Evolutionary conservation across 1,284 basidiomycete species (phyloP).

Genomic region (Cutaneotrichosporon cavernicola): DNA sequence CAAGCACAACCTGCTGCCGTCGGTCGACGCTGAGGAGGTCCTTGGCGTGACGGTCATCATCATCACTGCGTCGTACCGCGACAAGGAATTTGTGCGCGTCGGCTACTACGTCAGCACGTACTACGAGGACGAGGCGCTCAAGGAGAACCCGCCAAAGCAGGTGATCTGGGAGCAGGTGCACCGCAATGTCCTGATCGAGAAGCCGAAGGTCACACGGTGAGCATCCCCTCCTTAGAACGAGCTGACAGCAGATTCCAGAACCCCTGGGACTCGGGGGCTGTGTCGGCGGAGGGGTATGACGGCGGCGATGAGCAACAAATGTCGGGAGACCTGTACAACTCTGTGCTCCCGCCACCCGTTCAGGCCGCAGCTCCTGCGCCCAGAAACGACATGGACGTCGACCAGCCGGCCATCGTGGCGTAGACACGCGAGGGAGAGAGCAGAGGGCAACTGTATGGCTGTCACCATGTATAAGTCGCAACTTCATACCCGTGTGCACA

Average conservation of each 20-base stretch:
- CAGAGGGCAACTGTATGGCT: conserved; percentile 10
- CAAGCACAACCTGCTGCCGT: conserved; percentile 74
- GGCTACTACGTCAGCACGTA: conserved; percentile 99
- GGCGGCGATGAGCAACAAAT: conserved; percentile 17
- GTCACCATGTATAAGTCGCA: conserved; percentile 8
- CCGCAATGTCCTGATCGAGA: conserved; percentile 80
- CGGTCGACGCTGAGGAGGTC: conserved; percentile 60
- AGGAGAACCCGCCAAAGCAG: conserved; percentile 65
- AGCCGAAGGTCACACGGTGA: conserved; percentile 87
- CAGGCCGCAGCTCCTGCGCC: conserved; percentile 32
- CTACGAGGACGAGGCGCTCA: conserved; percentile 91
- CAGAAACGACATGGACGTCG: conserved; percentile 39
- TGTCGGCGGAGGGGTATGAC: conserved; percentile 8
- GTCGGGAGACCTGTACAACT: conserved; percentile 25
- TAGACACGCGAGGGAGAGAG: conserved; percentile 2
- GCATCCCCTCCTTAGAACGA: not conserved
- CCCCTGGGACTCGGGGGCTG: conserved; percentile 40
- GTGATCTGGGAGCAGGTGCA: conserved; percentile 76
- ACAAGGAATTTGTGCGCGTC: conserved; percentile 97
- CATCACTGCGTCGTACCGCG: conserved; percentile 82
- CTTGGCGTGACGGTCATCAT: conserved; percentile 85
- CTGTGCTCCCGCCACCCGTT: conserved; percentile 46
- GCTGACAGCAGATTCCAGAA: conserved; percentile 45
- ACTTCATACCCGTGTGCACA: conserved; percentile 6
- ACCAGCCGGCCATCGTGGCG: conserved; percentile 25